Evolutionary conservation across 179 eudicot genomes (phyloP).

Genomic region (Sideroxylon spinosum): DNA sequence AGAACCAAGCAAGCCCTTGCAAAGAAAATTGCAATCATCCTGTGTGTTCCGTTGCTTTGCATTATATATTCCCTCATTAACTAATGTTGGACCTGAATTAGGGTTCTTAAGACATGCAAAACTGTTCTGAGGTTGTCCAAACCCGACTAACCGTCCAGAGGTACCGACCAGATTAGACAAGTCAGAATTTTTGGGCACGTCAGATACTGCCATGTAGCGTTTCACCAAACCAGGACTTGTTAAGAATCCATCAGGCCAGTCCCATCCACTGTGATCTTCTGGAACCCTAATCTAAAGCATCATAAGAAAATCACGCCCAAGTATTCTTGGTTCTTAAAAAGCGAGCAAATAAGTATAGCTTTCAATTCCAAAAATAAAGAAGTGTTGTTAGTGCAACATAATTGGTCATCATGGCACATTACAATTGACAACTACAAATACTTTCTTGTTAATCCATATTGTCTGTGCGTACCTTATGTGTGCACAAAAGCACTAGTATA

Average conservation of each 20-base stretch:
- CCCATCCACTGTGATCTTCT: conserved; percentile 70
- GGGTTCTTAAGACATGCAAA: conserved; percentile 22
- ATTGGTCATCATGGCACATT: background rate
- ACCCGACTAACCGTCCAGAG: conserved; percentile 27
- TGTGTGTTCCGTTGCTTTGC: conserved; percentile 24
- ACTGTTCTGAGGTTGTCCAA: conserved; percentile 31
- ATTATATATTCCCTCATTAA: conserved; percentile 21
- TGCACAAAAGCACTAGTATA: background rate
- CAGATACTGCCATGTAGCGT: conserved; percentile 26
- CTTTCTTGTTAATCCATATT: background rate
- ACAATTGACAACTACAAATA: background rate
- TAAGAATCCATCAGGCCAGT: conserved; percentile 66
- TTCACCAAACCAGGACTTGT: conserved; percentile 37
- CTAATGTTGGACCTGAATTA: conserved; percentile 21
- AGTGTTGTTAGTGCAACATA: background rate
- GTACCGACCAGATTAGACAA: conserved; percentile 30
- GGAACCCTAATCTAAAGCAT: conserved; percentile 62
- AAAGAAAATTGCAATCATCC: conserved; percentile 19
- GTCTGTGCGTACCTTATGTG: background rate
- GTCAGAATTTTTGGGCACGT: conserved; percentile 32
- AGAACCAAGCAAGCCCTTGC: conserved; percentile 22
- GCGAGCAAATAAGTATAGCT: conserved; percentile 28
- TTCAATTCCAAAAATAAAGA: conserved; percentile 11
- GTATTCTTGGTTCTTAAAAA: conserved; percentile 36
- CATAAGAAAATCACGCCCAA: conserved; percentile 48